Conservation (phyloP, 73 alveolate species). For the Paramecium biaurelia region DNA sequence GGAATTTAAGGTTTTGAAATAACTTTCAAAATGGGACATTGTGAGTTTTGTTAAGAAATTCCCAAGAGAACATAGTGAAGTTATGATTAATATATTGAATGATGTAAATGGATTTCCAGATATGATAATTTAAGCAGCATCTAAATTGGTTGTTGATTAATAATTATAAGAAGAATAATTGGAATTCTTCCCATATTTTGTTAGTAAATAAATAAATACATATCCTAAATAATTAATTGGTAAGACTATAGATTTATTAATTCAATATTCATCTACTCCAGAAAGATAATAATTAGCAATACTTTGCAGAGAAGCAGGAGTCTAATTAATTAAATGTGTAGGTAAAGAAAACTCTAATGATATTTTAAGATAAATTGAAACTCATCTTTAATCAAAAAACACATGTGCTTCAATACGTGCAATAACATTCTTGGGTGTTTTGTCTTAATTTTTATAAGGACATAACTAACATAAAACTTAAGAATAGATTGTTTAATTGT, state of each 20-base stretch:
- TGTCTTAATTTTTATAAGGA: constrained; percentile 64
- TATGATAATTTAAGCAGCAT: not conserved
- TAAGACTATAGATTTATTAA: not conserved
- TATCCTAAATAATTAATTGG: not conserved
- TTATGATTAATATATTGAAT: not conserved
- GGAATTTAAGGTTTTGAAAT: not conserved
- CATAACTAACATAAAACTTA: constrained; percentile 63
- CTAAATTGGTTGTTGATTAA: not conserved
- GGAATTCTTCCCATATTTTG: constrained; percentile 20
- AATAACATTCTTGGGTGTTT: constrained; percentile 63
- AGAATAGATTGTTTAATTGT: constrained; percentile 71
- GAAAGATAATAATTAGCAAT: constrained; percentile 24
- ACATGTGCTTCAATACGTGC: constrained; percentile 60
- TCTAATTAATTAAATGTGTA: constrained; percentile 36
- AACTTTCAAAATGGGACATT: not conserved
- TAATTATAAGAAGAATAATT: not conserved
- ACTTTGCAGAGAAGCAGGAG: constrained; percentile 67
- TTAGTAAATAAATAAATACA: not conserved
- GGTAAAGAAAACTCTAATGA: constrained; percentile 64
- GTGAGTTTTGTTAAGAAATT: not conserved
- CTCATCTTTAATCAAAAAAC: constrained; percentile 12
- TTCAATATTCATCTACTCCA: not conserved
- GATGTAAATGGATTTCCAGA: not conserved
- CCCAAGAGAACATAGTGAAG: constrained; percentile 4
- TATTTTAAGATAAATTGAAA: constrained; percentile 57